These are phyloP conservation scores for Apiospora pterosperma DNA, from an alignment of 2,329 filamentous ascomycete species.

Conservation along the genomic window DNA sequence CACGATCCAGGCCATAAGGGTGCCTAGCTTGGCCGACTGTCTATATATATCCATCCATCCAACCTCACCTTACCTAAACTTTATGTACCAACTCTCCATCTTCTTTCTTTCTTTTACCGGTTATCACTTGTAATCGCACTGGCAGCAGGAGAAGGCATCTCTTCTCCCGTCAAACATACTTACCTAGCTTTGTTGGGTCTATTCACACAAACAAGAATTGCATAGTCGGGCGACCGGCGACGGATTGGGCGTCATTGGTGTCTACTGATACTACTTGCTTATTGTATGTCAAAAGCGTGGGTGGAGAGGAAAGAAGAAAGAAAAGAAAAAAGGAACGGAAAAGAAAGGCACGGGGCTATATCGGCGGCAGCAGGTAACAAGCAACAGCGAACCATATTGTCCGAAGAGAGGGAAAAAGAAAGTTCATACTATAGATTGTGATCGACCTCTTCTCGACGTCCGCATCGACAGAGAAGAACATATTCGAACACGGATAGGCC, in stretches of 20 bases:
- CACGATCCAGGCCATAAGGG: constrained; percentile 3
- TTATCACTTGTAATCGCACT: not conserved
- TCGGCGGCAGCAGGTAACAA: too few relatives aligned
- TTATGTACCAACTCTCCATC: constrained; percentile 5
- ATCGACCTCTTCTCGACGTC: too few relatives aligned
- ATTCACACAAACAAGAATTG: not conserved
- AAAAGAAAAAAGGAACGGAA: not conserved
- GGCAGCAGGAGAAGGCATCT: not conserved
- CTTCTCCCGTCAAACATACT: too few relatives aligned
- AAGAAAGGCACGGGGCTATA: not conserved
- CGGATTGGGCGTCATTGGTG: not conserved
- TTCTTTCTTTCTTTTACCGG: not conserved
- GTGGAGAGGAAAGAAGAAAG: not conserved
- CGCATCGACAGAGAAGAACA: too few relatives aligned
- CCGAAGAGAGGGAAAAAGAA: not conserved
- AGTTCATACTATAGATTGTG: not conserved
- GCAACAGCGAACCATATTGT: too few relatives aligned
- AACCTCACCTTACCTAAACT: not conserved
- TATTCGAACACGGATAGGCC: too few relatives aligned
- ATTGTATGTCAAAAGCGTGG: not conserved
- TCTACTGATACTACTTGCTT: too few relatives aligned
- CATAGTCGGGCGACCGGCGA: constrained; percentile 1
- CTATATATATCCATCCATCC: not conserved
- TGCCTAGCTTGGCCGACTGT: not conserved
- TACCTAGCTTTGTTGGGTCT: not conserved